Evolutionary conservation across 2,329 filamentous ascomycete genomes (phyloP), one percentile per base, ranked within the genome.

Genomic region (Penicillium aurantiogriseum): DNA sequence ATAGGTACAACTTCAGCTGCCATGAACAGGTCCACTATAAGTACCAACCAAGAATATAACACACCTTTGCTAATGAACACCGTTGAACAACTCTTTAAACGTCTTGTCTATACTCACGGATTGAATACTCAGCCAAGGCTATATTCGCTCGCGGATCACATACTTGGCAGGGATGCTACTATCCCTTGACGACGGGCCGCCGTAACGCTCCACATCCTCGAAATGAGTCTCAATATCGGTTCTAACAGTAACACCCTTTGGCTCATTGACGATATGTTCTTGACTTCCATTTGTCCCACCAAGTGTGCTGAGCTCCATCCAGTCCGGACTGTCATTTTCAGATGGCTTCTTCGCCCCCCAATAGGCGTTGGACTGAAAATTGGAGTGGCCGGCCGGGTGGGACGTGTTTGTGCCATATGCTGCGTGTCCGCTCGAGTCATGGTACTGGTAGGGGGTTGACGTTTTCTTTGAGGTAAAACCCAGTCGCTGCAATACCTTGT

Each of bases 401-500:
- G 51, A 54, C 17, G 35, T 39, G 17, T 57, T 54, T 10, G 50
- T 57, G 31, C 44, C 45, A 38, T 49, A 46, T 36, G 31, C 51
- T 25, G 39, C 51, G 5, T 45, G 17, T 8, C 29, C 38, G n/a
- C 44, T 49, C 11, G 50, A 40, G n/a, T 39, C 23, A 10, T 27
- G 50, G n/a, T 39, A 27, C 19, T 42, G 27, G 40, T 58, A 50
- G 11, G 50, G 50, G 2, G 38, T 38, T 7, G 56, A 49, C 3
- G 44, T 31, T 27, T 58, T 53, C 35, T 61, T 59, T 2, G 49
- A 50, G 29, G 40, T 56, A n/a, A 61, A 33, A 9, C 59, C 59
- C 13, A 61, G 27, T n/a, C 17, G 35, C 44, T 59, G 59, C n/a
- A 61, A 25, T 13, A 61, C 47, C 13, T 19, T 35, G 38, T 61